Percentiles rank a stretch among this genome's conserved stretches.
Evolutionary conservation across 257 asterid species (phyloP).

Genomic region (Solanum stenotomum): DNA sequence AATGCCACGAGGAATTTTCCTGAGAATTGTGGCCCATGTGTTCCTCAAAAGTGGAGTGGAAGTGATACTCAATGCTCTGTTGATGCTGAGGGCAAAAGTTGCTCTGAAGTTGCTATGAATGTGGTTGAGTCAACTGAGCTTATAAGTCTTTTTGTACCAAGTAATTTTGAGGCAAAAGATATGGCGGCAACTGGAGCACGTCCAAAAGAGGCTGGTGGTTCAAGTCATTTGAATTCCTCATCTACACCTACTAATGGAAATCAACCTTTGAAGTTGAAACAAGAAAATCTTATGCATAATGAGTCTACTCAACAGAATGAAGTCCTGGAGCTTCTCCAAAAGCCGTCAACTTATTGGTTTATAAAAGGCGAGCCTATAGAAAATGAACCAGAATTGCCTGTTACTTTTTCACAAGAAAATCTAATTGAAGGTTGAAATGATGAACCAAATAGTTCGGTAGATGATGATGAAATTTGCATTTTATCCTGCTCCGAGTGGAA

Average conservation of each 20-base stretch:
- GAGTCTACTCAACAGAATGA: background rate
- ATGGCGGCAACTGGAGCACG: background rate
- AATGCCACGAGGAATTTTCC: background rate
- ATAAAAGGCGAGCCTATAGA: background rate
- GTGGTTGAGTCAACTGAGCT: too few species aligned
- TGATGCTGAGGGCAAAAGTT: too few species aligned
- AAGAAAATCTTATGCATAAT: too few species aligned
- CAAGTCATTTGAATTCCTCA: background rate
- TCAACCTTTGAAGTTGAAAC: too few species aligned
- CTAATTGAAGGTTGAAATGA: background rate
- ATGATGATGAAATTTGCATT: background rate
- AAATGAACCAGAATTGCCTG: background rate
- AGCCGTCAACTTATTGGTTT: background rate
- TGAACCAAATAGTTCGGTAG: too few species aligned
- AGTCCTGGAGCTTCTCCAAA: background rate
- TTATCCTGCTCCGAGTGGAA: background rate
- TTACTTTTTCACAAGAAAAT: background rate
- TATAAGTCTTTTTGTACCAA: too few species aligned
- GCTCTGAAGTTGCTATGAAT: too few species aligned
- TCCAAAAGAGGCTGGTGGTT: background rate
- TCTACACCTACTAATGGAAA: too few species aligned
- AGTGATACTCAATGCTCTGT: too few species aligned
- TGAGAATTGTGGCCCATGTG: background rate
- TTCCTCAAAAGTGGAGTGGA: too few species aligned
- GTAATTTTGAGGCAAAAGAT: background rate